Conservation (phyloP, 1,284 basidiomycete species). For the Irpex lacteus region DNA sequence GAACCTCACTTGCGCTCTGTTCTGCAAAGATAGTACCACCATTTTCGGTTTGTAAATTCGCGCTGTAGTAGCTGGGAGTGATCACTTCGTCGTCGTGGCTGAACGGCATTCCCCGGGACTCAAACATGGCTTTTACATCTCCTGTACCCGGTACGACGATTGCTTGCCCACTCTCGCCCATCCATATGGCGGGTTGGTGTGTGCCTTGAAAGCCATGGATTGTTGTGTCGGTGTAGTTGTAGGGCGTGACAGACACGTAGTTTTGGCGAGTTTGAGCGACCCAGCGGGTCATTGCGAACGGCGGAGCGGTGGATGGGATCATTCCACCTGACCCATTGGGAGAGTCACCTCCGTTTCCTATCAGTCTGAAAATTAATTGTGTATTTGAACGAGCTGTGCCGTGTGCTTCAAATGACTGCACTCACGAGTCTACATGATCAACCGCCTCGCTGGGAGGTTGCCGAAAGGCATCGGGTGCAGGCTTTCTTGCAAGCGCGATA, state of each 20-base stretch:
- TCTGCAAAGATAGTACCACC: slow-evolving; percentile 54
- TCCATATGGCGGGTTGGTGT: slow-evolving; percentile 87
- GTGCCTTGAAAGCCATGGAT: slow-evolving; percentile 79
- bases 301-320: slow-evolving; percentile 73
- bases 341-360: slow-evolving; percentile 69
- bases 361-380: slow-evolving; percentile 37
- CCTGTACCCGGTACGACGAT: slow-evolving; percentile 63
- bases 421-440: slow-evolving; percentile 56
- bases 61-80: slow-evolving; percentile 67
- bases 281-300: slow-evolving; percentile 47
- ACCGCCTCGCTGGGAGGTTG: slow-evolving; percentile 41
- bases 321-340: slow-evolving; percentile 65
- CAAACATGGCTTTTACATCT: slow-evolving; percentile 48
- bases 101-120: slow-evolving; percentile 62
- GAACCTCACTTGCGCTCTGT: slow-evolving; percentile 64
- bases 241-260: slow-evolving; percentile 76
- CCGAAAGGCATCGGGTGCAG: background rate
- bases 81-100: slow-evolving; percentile 57
- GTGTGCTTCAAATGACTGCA: background rate
- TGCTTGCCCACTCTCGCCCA: slow-evolving; percentile 78
- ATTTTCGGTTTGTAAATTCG: slow-evolving; percentile 51
- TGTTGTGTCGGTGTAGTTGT: slow-evolving; percentile 63
- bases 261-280: slow-evolving; percentile 57
- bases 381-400: background rate
- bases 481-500: background rate